A percentile compares a stretch with the other conserved stretches of the same genome.
phyloP scores from a whole-genome alignment of 2,329 filamentous ascomycete species.

The Biscogniauxia mediterranea region DNA sequence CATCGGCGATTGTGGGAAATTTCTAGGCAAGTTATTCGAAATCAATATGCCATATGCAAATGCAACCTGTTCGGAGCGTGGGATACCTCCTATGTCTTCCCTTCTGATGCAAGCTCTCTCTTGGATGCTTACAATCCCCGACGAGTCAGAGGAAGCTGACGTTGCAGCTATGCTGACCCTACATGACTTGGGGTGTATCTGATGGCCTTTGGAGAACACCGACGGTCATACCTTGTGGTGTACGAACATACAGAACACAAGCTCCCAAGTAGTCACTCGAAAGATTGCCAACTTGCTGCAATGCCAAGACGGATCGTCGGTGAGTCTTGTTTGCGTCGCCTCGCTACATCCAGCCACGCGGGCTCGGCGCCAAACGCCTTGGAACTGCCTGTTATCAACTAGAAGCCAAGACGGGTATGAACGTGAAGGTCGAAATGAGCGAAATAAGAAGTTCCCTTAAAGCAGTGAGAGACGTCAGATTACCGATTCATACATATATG shows the following conservation, averaged over 20 bases:
- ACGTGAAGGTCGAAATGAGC: background rate
- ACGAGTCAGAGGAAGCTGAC: background rate
- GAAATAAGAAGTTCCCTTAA: background rate
- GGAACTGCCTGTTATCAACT: background rate
- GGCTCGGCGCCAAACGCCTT: constrained; percentile 19
- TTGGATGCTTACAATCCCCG: constrained; percentile 6
- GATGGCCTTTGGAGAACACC: constrained; percentile 10
- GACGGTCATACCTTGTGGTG: background rate
- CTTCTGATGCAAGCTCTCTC: constrained; percentile 2
- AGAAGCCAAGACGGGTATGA: background rate
- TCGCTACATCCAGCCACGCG: background rate
- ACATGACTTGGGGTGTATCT: constrained; percentile 11
- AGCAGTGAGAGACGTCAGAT: background rate
- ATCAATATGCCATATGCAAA: background rate
- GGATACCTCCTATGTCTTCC: background rate
- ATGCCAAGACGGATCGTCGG: constrained; percentile 25
- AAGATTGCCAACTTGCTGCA: background rate
- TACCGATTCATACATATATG: background rate
- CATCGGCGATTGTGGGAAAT: background rate
- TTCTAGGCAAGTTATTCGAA: background rate
- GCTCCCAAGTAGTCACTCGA: background rate
- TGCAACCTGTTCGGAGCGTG: background rate
- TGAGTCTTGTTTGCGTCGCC: constrained; percentile 15
- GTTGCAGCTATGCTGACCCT: constrained; percentile 13
- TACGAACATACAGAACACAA: background rate